Conservation (phyloP, 2,329 filamentous ascomycete species). For the Elsinoe arachidis region DNA sequence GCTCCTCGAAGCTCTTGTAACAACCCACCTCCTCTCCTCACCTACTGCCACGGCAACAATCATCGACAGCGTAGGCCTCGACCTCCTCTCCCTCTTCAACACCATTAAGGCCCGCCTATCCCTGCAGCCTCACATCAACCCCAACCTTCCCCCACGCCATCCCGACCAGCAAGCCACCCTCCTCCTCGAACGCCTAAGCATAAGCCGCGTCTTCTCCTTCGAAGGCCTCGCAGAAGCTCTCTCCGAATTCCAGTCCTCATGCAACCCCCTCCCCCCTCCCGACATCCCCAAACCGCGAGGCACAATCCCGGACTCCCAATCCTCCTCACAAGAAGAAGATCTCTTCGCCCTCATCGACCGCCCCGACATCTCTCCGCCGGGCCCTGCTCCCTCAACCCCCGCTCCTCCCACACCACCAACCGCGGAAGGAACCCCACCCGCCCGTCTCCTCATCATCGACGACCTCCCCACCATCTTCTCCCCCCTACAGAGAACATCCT, state of each 20-base stretch:
- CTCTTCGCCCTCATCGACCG: conserved; percentile 29
- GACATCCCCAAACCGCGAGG: conserved; percentile 8
- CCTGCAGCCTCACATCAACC: background rate
- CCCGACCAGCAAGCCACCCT: conserved; percentile 18
- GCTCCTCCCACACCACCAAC: conserved; percentile 24
- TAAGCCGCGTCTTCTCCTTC: conserved; percentile 45
- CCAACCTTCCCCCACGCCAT: conserved; percentile 11
- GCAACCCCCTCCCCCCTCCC: background rate
- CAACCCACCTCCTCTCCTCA: conserved; percentile 30
- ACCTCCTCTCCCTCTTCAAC: conserved; percentile 33
- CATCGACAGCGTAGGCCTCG: conserved; percentile 40
- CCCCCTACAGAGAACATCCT: conserved; percentile 24
- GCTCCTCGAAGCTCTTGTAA: conserved; percentile 31
- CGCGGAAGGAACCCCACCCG: background rate
- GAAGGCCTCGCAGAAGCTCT: conserved; percentile 40
- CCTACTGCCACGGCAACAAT: conserved; percentile 30
- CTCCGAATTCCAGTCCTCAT: conserved; percentile 32
- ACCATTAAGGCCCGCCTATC: conserved; percentile 13
- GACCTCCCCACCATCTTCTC: conserved; percentile 22
- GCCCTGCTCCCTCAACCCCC: conserved; percentile 30
- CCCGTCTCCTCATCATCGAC: conserved; percentile 22
- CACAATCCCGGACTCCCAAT: conserved; percentile 28
- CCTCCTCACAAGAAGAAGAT: conserved; percentile 28
- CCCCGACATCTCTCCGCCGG: conserved; percentile 29
- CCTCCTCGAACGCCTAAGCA: conserved; percentile 37